Base-by-base conservation (phyloP, 768 basidiomycete species). In the Vararia minispora region DNA sequence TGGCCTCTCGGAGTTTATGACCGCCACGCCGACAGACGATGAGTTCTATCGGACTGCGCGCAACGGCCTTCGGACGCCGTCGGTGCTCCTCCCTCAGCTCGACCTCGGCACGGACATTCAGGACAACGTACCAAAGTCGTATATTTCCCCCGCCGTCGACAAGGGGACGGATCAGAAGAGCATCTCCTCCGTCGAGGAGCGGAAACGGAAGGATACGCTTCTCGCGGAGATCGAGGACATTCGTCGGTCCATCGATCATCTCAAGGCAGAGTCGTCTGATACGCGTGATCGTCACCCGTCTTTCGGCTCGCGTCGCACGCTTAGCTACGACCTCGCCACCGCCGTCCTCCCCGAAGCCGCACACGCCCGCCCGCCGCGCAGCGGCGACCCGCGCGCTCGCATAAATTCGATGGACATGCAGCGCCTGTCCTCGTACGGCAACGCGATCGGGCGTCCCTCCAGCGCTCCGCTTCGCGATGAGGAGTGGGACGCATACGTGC, bases 401-500 rank as follows among this genome's bases (percentile, higher is more conserved):
- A 70, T 73, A n/a, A 70, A 76, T 44, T 87, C 82, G 7, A 72
- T 88, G 79, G 83, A 83, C 45, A 52, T 80, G 34, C 66, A 71
- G 11, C 60, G 63, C 34, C 53, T 73, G 28, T 56, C 64, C 35
- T 51, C 62, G 17, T 41, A 53, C 23, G 71, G 71, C 11, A 69
- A 71, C 38, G 64, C 75, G 2, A 75, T 82, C 38, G 67, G 68
- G 39, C 69, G 83, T 27, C 81, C 85, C 12, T 79, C 74, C 0
- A 85, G 81, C 48, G 78, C 67, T 5, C 82, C 83, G n/a, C 58
- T 83, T 28, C 72, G 70, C 34, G 76, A 83, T 29, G 68, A 73
- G n/a, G 79, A 84, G 46, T 95, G 90, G 90, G 83, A 92, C 45
- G 60, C 71, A 30, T 94, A 95, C 56, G 70, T 90, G 34, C 76